Evolutionary conservation across 2,329 filamentous ascomycete species (phyloP).

Genomic region (Cladorrhinum sp.): DNA sequence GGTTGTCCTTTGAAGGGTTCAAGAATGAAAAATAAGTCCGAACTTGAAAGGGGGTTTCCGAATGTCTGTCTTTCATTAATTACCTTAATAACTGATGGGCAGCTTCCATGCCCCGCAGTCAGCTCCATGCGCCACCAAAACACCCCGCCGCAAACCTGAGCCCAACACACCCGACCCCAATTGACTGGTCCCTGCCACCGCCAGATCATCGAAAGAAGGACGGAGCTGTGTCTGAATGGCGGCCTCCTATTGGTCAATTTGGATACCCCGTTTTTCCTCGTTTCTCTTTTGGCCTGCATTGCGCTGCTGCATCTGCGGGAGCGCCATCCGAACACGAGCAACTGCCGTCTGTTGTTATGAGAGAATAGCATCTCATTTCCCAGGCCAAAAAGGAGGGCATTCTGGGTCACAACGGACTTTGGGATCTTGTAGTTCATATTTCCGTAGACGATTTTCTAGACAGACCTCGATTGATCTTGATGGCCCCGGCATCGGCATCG

Average conservation of each 20-base stretch:
- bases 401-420: neutral
- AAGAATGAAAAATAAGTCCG: constrained; percentile 11
- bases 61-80: neutral
- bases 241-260: neutral
- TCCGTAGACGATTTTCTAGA: too few species aligned
- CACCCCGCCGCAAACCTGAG: constrained; percentile 2
- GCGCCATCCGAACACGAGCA: neutral
- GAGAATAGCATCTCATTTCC: neutral
- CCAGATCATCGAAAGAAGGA: neutral
- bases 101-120: constrained; percentile 7
- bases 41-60: constrained; percentile 9
- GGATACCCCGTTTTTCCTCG: neutral
- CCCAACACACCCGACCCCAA: neutral
- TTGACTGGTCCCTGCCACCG: neutral
- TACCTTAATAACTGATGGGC: constrained; percentile 3
- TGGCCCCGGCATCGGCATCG: neutral
- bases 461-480: neutral
- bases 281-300: constrained; percentile 9
- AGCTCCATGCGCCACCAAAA: constrained; percentile 6
- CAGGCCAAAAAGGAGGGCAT: neutral
- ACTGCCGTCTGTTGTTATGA: neutral
- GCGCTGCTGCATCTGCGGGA: neutral
- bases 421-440: neutral
- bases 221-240: neutral
- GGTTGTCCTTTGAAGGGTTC: neutral